Evolutionary conservation across 2,329 filamentous ascomycete species (phyloP).

Genomic region (Aspergillus costaricaensis): DNA sequence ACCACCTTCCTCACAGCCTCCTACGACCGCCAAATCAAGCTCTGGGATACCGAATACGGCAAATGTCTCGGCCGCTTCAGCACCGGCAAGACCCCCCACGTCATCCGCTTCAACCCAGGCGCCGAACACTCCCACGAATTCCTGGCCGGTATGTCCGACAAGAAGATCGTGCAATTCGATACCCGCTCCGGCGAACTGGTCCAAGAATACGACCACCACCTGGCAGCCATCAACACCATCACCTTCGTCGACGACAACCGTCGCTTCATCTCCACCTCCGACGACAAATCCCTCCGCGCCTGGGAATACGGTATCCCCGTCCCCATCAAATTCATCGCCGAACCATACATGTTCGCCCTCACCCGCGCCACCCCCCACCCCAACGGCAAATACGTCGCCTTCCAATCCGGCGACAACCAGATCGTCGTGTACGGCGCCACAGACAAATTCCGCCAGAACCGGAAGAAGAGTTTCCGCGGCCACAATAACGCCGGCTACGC

Average conservation of each 20-base stretch:
- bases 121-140: constrained; percentile 81
- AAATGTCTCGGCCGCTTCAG: constrained; percentile 84
- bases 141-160: constrained; percentile 94
- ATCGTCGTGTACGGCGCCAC: constrained; percentile 93
- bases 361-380: constrained; percentile 83
- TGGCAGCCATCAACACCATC: constrained; percentile 97
- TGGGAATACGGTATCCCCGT: constrained; percentile 99
- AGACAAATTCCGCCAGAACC: constrained; percentile 95
- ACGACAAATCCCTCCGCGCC: constrained; percentile 92
- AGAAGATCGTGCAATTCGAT: constrained; percentile 98
- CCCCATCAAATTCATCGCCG: constrained; percentile 96
- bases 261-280: constrained; percentile 95
- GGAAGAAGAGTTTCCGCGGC: constrained; percentile 93
- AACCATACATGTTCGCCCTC: constrained; percentile 97
- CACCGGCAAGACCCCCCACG: constrained; percentile 92
- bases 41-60: constrained; percentile 98
- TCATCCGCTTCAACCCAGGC: constrained; percentile 88
- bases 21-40: constrained; percentile 93
- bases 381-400: constrained; percentile 88
- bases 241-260: constrained; percentile 93
- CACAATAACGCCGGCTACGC: constrained; percentile 96
- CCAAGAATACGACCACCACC: constrained; percentile 97
- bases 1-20: constrained; percentile 86
- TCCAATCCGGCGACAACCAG: constrained; percentile 93
- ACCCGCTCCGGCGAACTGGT: constrained; percentile 78